Percentiles rank a stretch among this genome's conserved stretches.
phyloP scores from a whole-genome alignment of 257 asterid genomes.

The Vinca minor region DNA sequence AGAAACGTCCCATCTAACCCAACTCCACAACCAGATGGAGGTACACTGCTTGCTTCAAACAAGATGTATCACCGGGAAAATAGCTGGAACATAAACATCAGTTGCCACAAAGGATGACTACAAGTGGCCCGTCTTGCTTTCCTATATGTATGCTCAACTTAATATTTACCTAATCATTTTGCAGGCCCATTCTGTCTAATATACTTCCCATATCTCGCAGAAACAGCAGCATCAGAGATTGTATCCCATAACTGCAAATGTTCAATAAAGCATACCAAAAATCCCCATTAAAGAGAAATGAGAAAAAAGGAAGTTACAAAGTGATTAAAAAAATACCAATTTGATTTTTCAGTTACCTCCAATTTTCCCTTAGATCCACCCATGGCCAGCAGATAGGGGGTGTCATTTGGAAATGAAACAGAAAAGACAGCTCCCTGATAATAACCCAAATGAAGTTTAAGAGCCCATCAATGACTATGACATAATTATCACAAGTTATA shows the following conservation, averaged over 20 bases:
- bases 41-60: background rate
- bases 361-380: conserved; percentile 87
- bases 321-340: background rate
- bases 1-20: background rate
- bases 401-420: conserved; percentile 66
- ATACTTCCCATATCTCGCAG: conserved; percentile 33
- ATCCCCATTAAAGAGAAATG: background rate
- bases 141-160: background rate
- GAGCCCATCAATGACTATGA: background rate
- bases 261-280: background rate
- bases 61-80: background rate
- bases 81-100: background rate
- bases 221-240: conserved; percentile 44
- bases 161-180: conserved; percentile 1
- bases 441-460: conserved; percentile 2
- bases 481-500: background rate
- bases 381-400: conserved; percentile 59
- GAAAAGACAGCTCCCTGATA: conserved; percentile 83
- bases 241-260: conserved; percentile 59
- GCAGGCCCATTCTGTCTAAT: conserved; percentile 11
- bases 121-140: background rate
- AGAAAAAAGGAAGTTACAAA: background rate
- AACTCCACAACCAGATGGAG: background rate
- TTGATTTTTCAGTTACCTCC: conserved; percentile 37
- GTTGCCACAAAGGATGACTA: too few relatives aligned